Conservation (phyloP, 495 filamentous ascomycete genomes). For the Rhypophila decipiens region DNA sequence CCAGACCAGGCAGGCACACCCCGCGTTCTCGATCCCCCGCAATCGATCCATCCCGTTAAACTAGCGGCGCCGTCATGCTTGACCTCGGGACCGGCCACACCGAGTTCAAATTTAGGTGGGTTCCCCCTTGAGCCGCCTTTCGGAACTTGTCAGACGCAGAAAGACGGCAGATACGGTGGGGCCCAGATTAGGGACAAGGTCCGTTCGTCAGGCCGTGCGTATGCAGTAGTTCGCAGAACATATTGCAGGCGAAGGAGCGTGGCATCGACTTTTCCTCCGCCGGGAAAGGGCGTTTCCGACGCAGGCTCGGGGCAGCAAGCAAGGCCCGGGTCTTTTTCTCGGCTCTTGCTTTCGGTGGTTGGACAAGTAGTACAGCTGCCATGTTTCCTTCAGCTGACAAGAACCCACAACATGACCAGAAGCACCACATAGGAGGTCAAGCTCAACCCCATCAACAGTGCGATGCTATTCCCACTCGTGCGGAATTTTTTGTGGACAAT, state of each 20-base stretch:
- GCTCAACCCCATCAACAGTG: constrained; percentile 76
- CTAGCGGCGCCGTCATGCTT: not conserved
- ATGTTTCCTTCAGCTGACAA: constrained; percentile 28
- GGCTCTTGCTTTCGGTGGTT: not conserved
- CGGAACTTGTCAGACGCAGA: not conserved
- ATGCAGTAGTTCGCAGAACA: not conserved
- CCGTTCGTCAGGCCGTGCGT: not conserved
- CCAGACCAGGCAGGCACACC: not conserved
- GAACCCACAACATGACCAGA: constrained; percentile 63
- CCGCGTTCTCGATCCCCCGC: not conserved
- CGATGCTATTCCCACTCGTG: constrained; percentile 77
- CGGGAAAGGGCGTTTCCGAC: not conserved
- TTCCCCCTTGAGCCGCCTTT: not conserved
- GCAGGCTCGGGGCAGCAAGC: not conserved
- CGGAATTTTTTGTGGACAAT: constrained; percentile 66
- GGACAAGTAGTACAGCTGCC: too few species aligned
- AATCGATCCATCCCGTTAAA: not conserved
- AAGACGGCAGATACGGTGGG: not conserved
- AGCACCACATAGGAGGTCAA: constrained; percentile 75
- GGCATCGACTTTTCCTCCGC: not conserved
- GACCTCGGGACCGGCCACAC: not conserved
- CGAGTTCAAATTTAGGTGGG: not conserved
- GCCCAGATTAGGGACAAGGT: not conserved
- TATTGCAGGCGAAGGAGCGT: not conserved
- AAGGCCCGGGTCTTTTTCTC: not conserved